phyloP scores from a whole-genome alignment of 129 eudicot genomes.

The Silybum marianum region DNA sequence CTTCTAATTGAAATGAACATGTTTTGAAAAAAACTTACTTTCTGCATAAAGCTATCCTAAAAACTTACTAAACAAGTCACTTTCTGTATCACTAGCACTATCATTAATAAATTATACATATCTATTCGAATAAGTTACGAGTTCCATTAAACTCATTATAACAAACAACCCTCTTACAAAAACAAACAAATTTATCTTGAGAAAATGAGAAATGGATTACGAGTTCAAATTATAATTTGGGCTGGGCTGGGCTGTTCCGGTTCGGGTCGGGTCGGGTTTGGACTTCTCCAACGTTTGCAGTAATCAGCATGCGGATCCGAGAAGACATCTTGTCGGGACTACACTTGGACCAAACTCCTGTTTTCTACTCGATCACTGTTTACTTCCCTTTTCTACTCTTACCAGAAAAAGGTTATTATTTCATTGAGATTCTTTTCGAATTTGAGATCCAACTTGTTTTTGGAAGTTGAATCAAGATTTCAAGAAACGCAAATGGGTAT shows the following conservation, averaged over 20 bases:
- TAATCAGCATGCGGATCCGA: conserved; percentile 25
- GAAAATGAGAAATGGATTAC: too few species aligned
- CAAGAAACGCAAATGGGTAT: conserved; percentile 13
- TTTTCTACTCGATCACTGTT: conserved; percentile 15
- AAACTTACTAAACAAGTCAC: too few species aligned
- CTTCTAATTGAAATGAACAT: too few species aligned
- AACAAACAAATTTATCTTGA: too few species aligned
- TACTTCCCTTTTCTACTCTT: conserved; percentile 1
- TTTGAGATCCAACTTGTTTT: conserved; percentile 10
- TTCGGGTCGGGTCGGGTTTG: not conserved
- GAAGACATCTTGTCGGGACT: conserved; percentile 37
- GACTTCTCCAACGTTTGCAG: not conserved
- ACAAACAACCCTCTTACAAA: too few species aligned
- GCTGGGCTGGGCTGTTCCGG: not conserved
- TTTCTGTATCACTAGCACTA: too few species aligned
- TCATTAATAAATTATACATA: too few species aligned
- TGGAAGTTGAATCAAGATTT: conserved; percentile 27
- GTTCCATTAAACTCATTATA: too few species aligned
- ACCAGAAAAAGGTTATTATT: conserved; percentile 1
- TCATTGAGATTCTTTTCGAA: not conserved
- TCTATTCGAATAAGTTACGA: too few species aligned
- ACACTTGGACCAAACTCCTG: conserved; percentile 9
- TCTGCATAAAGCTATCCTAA: too few species aligned
- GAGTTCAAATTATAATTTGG: not conserved
- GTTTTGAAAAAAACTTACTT: too few species aligned